Evolutionary conservation across 176 grass and related monocot genomes (phyloP).

Genomic region (bread wheat (Triticum aestivum)): DNA sequence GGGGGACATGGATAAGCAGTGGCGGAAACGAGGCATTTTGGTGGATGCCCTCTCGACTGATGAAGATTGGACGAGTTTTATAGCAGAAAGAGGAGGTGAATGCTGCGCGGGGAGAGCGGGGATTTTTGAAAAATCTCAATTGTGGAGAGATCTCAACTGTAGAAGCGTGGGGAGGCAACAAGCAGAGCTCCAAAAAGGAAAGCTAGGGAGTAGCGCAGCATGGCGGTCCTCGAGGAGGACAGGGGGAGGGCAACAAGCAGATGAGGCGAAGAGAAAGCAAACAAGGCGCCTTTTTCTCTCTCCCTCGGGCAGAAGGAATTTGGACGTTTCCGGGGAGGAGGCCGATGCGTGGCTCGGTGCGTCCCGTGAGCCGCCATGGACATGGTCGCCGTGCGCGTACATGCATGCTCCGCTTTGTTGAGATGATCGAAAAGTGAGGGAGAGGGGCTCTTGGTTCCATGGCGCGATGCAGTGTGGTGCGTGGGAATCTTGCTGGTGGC

Average conservation of each 20-base stretch:
- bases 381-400: background rate
- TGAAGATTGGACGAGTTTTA: slow-evolving; percentile 16
- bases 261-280: slow-evolving; percentile 9
- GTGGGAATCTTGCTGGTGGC: slow-evolving; percentile 15
- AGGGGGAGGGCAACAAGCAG: slow-evolving; percentile 24
- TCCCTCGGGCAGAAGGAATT: slow-evolving; percentile 29
- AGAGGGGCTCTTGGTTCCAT: slow-evolving; percentile 19
- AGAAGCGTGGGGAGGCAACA: slow-evolving; percentile 7
- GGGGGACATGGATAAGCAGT: background rate
- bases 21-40: slow-evolving; percentile 25
- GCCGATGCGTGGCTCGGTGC: background rate
- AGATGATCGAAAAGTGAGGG: slow-evolving; percentile 20
- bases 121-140: slow-evolving; percentile 22
- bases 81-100: background rate
- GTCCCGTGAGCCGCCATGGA: slow-evolving; percentile 4
- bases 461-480: background rate
- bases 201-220: slow-evolving; percentile 7
- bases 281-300: slow-evolving; percentile 1
- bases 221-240: slow-evolving; percentile 11
- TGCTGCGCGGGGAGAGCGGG: slow-evolving; percentile 11
- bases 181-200: slow-evolving; percentile 47
- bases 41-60: background rate
- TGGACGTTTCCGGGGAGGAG: slow-evolving; percentile 17
- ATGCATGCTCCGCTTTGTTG: background rate
- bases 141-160: too few relatives aligned